Percentiles rank a stretch among this genome's conserved stretches.
Conservation (phyloP, 148 eudicot species). For the Rheum nobile region DNA sequence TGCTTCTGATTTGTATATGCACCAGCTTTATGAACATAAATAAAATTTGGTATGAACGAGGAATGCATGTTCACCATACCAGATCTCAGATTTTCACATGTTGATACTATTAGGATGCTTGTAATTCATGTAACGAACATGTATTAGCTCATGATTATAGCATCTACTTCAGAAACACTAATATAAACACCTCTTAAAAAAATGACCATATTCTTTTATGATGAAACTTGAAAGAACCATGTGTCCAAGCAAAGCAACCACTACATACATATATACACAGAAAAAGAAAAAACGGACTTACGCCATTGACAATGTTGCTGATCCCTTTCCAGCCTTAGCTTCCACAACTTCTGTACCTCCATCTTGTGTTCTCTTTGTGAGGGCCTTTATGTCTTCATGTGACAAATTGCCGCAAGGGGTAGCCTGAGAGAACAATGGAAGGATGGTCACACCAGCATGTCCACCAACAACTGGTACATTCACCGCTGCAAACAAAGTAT, state of each 20-base stretch:
- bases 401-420: constrained; percentile 65
- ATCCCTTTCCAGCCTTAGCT: constrained; percentile 99
- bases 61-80: neutral
- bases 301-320: constrained; percentile 99
- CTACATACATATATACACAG: neutral
- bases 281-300: constrained; percentile 27
- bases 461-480: constrained; percentile 95
- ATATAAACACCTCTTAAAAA: neutral
- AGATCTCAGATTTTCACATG: neutral
- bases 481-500: constrained; percentile 38
- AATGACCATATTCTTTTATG: neutral
- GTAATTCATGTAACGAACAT: neutral
- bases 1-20: neutral
- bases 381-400: constrained; percentile 39
- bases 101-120: neutral
- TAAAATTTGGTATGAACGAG: neutral
- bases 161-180: neutral
- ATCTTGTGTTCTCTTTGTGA: constrained; percentile 88
- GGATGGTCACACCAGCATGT: constrained; percentile 93
- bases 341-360: constrained; percentile 96
- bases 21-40: neutral
- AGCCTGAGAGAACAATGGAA: constrained; percentile 96
- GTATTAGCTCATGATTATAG: neutral
- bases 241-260: neutral
- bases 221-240: neutral